Conservation (phyloP, 2,329 filamentous ascomycete genomes). For the Stachybotrys echinatus region DNA sequence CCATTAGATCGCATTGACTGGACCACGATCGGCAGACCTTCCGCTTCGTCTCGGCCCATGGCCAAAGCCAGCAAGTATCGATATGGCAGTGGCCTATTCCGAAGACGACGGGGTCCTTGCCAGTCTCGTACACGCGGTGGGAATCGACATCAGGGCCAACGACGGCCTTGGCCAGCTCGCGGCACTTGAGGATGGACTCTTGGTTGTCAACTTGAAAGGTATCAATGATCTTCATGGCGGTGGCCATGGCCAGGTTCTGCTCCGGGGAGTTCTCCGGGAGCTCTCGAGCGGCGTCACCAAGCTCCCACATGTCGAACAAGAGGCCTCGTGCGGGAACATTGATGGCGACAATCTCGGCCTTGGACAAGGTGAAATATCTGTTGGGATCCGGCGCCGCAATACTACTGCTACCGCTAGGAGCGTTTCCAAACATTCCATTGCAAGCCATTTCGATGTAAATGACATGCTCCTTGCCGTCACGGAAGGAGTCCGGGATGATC, state of each 20-base stretch:
- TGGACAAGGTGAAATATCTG: slow-evolving; percentile 68
- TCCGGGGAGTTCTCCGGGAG: slow-evolving; percentile 87
- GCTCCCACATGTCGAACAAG: slow-evolving; percentile 93
- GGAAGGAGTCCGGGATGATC: slow-evolving; percentile 76
- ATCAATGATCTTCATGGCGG: slow-evolving; percentile 86
- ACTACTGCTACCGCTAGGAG: slow-evolving; percentile 66
- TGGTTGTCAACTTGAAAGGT: slow-evolving; percentile 77
- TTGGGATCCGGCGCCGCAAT: slow-evolving; percentile 89
- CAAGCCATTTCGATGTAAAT: slow-evolving; percentile 99
- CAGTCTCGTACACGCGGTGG: slow-evolving; percentile 74
- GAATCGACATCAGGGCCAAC: slow-evolving; percentile 78
- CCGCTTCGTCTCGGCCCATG: slow-evolving; percentile 94
- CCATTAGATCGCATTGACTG: slow-evolving; percentile 92
- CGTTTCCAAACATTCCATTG: slow-evolving; percentile 97
- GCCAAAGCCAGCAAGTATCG: slow-evolving; percentile 98
- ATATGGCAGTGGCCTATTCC: slow-evolving; percentile 97
- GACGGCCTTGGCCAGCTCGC: slow-evolving; percentile 79
- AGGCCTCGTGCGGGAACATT: slow-evolving; percentile 80
- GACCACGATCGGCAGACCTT: slow-evolving; percentile 96
- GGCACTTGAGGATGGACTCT: slow-evolving; percentile 71
- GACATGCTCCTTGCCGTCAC: slow-evolving; percentile 78
- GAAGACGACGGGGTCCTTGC: slow-evolving; percentile 71
- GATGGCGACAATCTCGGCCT: slow-evolving; percentile 82
- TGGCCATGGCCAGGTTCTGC: slow-evolving; percentile 76
- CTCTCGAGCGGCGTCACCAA: slow-evolving; percentile 85